A percentile compares a stretch with the other conserved stretches of the same genome.
Conservation (phyloP, 2,329 filamentous ascomycete species). For the Cytospora piceicola region DNA sequence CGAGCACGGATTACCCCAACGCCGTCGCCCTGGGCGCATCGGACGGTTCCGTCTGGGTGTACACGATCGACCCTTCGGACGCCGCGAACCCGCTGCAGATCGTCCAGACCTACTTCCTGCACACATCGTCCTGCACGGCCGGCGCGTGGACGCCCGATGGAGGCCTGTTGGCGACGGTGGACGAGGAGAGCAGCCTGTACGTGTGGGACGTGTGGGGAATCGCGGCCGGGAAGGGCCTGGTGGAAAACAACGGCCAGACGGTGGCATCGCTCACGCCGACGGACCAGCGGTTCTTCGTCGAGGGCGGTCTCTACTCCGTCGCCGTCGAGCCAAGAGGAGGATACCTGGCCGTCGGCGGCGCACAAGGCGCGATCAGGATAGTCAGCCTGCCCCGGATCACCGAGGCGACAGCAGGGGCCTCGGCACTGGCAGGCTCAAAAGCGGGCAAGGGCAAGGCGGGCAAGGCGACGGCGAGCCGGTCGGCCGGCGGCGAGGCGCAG, state of each 20-base stretch:
- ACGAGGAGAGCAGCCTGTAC: constrained; percentile 85
- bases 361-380: constrained; percentile 82
- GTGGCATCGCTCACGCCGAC: constrained; percentile 76
- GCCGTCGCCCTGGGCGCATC: constrained; percentile 84
- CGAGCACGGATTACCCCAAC: constrained; percentile 72
- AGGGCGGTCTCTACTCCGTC: constrained; percentile 88
- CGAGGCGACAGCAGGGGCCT: constrained; percentile 26
- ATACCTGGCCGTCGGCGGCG: constrained; percentile 85
- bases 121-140: constrained; percentile 83
- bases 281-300: constrained; percentile 89
- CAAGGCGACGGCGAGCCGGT: constrained; percentile 35
- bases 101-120: constrained; percentile 88
- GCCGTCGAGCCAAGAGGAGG: constrained; percentile 79
- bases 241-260: constrained; percentile 60
- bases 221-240: constrained; percentile 62
- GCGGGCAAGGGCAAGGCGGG: constrained; percentile 33
- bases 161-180: constrained; percentile 81
- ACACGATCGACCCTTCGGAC: constrained; percentile 75
- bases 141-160: constrained; percentile 91
- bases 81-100: constrained; percentile 69
- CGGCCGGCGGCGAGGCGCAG: constrained; percentile 39
- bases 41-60: constrained; percentile 95
- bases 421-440: constrained; percentile 30
- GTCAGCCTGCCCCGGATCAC: constrained; percentile 75
- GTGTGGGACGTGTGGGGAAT: constrained; percentile 91